Evolutionary conservation across 140 eudicot species (phyloP).

Genomic region (Bidens hawaiensis): DNA sequence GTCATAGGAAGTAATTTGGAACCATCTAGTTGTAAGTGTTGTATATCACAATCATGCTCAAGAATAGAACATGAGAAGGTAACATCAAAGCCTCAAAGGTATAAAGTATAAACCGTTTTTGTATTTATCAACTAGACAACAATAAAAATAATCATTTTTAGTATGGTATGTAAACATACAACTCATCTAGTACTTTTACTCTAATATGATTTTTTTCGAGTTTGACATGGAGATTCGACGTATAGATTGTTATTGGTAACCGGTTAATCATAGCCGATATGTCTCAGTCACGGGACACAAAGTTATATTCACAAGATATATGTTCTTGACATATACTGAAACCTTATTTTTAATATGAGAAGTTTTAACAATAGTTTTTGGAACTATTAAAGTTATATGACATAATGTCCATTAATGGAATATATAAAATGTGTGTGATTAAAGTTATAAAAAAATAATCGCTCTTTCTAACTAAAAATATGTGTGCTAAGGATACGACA

Average conservation of each 20-base stretch:
- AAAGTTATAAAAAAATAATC: not conserved
- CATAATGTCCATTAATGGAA: not conserved
- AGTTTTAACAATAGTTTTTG: not conserved
- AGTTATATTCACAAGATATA: no score
- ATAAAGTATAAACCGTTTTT: no score
- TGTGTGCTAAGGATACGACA: not conserved
- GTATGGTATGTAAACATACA: no score
- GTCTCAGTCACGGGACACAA: no score
- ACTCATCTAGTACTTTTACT: no score
- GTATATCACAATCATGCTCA: not conserved
- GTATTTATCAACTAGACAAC: not conserved
- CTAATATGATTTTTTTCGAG: no score
- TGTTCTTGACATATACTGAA: no score
- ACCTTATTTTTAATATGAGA: no score
- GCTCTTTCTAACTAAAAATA: not conserved
- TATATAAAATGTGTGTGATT: not conserved
- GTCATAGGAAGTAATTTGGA: not conserved
- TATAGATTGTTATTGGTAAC: no score
- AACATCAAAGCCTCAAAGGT: not conserved
- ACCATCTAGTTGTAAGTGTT: not conserved
- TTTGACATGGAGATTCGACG: no score
- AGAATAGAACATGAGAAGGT: not conserved
- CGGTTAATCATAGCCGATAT: no score
- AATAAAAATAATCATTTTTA: no score
- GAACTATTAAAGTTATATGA: not conserved